Base-by-base conservation (phyloP, 768 basidiomycete species). In the Agaricus sinodeliciosus region DNA sequence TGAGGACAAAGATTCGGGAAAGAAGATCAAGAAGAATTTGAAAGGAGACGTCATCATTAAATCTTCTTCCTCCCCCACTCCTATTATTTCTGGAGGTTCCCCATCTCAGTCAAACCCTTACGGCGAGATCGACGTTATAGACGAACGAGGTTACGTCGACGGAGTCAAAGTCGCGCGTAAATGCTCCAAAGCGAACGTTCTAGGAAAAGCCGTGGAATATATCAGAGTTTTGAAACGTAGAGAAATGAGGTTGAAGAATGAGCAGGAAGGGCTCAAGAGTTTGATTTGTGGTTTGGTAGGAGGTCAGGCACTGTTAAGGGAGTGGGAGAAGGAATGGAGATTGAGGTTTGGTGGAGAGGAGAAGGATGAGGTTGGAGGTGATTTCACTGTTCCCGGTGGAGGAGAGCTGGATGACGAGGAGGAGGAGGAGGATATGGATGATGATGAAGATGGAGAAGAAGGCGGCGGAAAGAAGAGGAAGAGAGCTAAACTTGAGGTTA, bases 131-230 rank as follows among this genome's bases (percentile, higher is more conserved):
- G 85, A 87, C 59, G 70, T 79, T 1, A 80, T 89, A n/a, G 90
- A 93, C 56, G 82, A 84, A 35, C 78, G 90, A 3, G 92, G 92
- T 3, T 92, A 85, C 58, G 85, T 93, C 2, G 92, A 94, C 60
- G 92, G 92, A n/a, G 89, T 94, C 63, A 88, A 87, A 65, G 86
- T 92, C 9, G 92, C 92, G 7, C 77, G 90, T 54, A 94, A 93
- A 69, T 89, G 89, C 65, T 88, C 85, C 68, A 94, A 94, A 63
- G 90, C 90, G 2, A 91, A 90, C 53, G 88, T 94, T 4, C 77
- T 94, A 9, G 90, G 87, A 34, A 94, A 94, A 57, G 90, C 90
- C 0, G 87, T 89, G 9, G 92, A 94, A 65, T 94, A 94, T 63
- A 94, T 94, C 55, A 84, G 86, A 8, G 91, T 93, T 4, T 65